Evolutionary conservation across 805 yeast species (phyloP).

Genomic region (Starmerella floris): DNA sequence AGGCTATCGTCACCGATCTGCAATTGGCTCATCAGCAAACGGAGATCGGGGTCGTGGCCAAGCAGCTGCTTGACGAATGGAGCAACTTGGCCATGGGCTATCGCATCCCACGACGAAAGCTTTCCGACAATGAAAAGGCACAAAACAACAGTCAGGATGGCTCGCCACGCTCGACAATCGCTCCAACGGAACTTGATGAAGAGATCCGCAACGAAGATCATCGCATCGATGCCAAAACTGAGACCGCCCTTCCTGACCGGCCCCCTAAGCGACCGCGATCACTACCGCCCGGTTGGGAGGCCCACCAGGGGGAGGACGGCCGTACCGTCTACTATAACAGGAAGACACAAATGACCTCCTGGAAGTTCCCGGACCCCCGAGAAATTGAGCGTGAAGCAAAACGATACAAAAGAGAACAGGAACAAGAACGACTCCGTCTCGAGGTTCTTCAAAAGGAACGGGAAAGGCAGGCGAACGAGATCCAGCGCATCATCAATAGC

Average conservation of each 20-base stretch:
- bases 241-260: too few relatives aligned
- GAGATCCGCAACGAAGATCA: background rate
- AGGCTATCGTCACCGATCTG: conserved; percentile 41
- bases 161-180: too few relatives aligned
- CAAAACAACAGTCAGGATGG: background rate
- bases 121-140: background rate
- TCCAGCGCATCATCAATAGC: conserved; percentile 23
- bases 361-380: conserved; percentile 44
- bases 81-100: conserved; percentile 63
- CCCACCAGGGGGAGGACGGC: conserved; percentile 37
- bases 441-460: conserved; percentile 15
- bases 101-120: conserved; percentile 56
- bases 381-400: conserved; percentile 16
- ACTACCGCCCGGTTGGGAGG: conserved; percentile 56
- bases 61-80: conserved; percentile 52
- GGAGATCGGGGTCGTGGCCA: conserved; percentile 30
- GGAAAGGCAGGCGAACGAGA: conserved; percentile 27
- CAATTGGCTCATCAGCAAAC: conserved; percentile 18
- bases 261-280: background rate
- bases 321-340: conserved; percentile 44
- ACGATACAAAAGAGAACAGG: conserved; percentile 13
- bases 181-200: background rate
- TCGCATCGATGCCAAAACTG: background rate
- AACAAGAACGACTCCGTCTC: conserved; percentile 1
- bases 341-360: conserved; percentile 35